Percentiles rank a stretch among this genome's conserved stretches.
Conservation (phyloP, 257 asterid genomes). For the Scutellaria minor region DNA sequence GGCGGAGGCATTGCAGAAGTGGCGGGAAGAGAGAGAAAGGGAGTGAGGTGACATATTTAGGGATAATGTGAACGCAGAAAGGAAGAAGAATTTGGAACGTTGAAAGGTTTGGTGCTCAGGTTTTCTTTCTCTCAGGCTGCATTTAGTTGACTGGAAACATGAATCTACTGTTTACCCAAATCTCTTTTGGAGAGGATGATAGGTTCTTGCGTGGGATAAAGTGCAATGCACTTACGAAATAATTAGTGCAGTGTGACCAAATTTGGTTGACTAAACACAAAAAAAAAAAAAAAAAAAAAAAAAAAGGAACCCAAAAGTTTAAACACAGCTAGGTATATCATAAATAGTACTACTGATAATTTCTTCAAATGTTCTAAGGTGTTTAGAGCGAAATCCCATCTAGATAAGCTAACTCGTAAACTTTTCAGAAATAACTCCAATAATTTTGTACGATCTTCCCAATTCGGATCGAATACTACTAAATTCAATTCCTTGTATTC, state of each 20-base stretch:
- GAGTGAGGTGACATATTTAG: constrained; percentile 34
- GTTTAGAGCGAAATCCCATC: no score
- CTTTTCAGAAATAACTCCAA: no score
- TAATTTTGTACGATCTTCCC: no score
- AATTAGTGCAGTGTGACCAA: constrained; percentile 1
- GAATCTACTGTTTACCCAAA: background rate
- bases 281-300: no score
- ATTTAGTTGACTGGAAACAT: constrained; percentile 41
- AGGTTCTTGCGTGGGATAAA: background rate
- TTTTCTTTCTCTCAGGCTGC: constrained; percentile 15
- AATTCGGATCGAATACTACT: no score
- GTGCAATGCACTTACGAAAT: background rate
- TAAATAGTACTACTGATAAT: no score
- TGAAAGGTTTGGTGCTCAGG: constrained; percentile 26
- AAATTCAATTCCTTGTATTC: no score
- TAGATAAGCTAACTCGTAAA: no score
- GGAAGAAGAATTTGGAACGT: constrained; percentile 32
- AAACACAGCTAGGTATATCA: no score
- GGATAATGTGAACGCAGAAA: constrained; percentile 8
- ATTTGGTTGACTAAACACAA: background rate
- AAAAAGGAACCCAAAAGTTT: no score
- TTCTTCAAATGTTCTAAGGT: no score
- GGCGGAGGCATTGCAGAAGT: constrained; percentile 29
- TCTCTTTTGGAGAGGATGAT: background rate
- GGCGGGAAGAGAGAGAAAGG: background rate